Evolutionary conservation across 2,329 filamentous ascomycete species (phyloP).

Genomic region (Dryadomyces sulphureus): DNA sequence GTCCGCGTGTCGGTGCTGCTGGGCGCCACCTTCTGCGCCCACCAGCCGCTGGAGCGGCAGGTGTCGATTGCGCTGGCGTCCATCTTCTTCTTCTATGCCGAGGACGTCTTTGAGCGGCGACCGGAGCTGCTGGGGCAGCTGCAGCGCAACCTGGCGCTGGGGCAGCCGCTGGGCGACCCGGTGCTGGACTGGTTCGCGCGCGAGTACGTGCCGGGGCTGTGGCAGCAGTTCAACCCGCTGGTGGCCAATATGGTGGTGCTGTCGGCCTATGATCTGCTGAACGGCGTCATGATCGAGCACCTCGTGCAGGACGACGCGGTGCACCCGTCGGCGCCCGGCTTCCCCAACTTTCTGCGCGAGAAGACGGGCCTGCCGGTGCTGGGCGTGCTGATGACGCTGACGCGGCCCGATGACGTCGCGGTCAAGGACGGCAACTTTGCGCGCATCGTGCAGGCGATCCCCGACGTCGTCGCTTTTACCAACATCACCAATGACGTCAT

Average conservation of each 20-base stretch:
- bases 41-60: not conserved
- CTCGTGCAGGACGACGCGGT: not conserved
- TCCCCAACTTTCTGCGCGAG: not conserved
- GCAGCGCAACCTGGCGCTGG: not conserved
- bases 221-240: not conserved
- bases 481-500: not conserved
- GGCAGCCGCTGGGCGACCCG: not conserved
- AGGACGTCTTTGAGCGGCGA: not conserved
- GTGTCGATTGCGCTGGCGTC: not conserved
- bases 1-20: too few species aligned
- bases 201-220: not conserved
- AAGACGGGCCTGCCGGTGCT: not conserved
- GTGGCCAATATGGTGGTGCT: not conserved
- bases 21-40: not conserved
- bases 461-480: not conserved
- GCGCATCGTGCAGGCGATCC: not conserved
- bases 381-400: not conserved
- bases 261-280: not conserved
- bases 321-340: not conserved
- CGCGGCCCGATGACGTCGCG: not conserved
- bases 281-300: not conserved
- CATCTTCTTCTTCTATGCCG: not conserved
- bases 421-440: not conserved
- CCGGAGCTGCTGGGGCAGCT: not conserved
- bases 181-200: not conserved